Percentiles rank a stretch among this genome's conserved stretches.
phyloP scores from a whole-genome alignment of 2,329 filamentous ascomycete genomes.

The Sclerotiophoma versabilis region DNA sequence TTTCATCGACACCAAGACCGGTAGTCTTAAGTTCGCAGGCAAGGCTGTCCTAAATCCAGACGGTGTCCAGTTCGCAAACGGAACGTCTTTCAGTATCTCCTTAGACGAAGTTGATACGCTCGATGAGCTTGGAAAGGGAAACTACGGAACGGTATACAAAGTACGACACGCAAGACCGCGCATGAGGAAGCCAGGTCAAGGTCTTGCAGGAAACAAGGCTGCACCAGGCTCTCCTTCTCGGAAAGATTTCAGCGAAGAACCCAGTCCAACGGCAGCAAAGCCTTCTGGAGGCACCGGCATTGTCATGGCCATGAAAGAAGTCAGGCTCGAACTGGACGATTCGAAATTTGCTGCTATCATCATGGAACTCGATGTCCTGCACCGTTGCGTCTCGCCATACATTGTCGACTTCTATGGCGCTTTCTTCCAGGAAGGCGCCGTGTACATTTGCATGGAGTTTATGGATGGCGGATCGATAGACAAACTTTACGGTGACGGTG shows the following conservation, averaged over 20 bases:
- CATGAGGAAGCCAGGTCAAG: conserved; percentile 66
- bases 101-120: conserved; percentile 93
- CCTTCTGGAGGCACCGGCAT: conserved; percentile 69
- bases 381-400: conserved; percentile 92
- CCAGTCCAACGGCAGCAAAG: conserved; percentile 46
- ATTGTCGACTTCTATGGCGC: conserved; percentile 99
- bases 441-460: conserved; percentile 99
- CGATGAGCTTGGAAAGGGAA: conserved; percentile 94
- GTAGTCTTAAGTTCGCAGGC: conserved; percentile 89
- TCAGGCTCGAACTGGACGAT: conserved; percentile 92
- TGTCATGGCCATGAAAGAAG: conserved; percentile 99
- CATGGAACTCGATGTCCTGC: conserved; percentile 95
- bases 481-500: conserved; percentile 89
- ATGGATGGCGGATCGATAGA: conserved; percentile 99
- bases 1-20: conserved; percentile 89
- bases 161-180: conserved; percentile 82
- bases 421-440: conserved; percentile 97
- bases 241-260: conserved; percentile 41
- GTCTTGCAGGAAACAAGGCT: conserved; percentile 65
- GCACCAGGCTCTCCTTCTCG: conserved; percentile 45
- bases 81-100: conserved; percentile 90
- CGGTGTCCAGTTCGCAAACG: conserved; percentile 91
- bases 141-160: conserved; percentile 98
- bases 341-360: conserved; percentile 96
- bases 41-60: conserved; percentile 88